Evolutionary conservation across 805 yeast genomes (phyloP), one percentile per base, ranked within the genome.

Genomic region (Sugiyamaella qingdaonensis): DNA sequence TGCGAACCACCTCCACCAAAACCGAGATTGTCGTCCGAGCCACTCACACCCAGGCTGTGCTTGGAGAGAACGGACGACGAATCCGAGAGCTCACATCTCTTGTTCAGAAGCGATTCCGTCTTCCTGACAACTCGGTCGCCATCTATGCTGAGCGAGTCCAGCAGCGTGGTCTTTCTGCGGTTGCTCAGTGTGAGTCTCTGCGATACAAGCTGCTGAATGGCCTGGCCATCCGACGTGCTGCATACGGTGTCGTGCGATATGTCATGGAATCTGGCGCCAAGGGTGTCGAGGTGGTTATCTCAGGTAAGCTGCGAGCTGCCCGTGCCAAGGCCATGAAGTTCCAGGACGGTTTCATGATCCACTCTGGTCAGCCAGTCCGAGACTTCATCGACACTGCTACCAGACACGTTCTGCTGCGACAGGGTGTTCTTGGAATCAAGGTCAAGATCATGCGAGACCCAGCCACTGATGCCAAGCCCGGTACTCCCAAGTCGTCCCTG

Each of bases 211-310:
- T 94, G 71, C 87, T 94, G 74, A 87, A 86, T 81, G 99, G 99
- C 83, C 86, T 94, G 74, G 96, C 98, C 73, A 90, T 94, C 82
- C 90, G 99, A 84, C 89, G 99, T 84, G 99, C 99, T 69, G 98
- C 98, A 71, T 94, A 94, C 89, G 98, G 98, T 89, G 98, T 94
- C 69, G 95, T 94, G 80, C 90, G 99, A 84, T 88, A 84, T 86
- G 97, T 95, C 73, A 94, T 94, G 97, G 97, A 91, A 79, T 89
- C 97, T 64, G 99, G 99, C 80, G 99, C 99, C 75, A 94, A 94
- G 88, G 99, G 99, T 91, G 97, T 95, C 74, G 99, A 94, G 84
- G 99, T 94, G 77, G 98, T 94, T 70, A 88, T 94, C 74, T 90
- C 97, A 68, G 99, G 99, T 86, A 94, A 94, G 82, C 86, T 95